Percentiles rank a stretch among this genome's conserved stretches.
Evolutionary conservation across 805 yeast species (phyloP).

Genomic region (Ogataea glucozyma): DNA sequence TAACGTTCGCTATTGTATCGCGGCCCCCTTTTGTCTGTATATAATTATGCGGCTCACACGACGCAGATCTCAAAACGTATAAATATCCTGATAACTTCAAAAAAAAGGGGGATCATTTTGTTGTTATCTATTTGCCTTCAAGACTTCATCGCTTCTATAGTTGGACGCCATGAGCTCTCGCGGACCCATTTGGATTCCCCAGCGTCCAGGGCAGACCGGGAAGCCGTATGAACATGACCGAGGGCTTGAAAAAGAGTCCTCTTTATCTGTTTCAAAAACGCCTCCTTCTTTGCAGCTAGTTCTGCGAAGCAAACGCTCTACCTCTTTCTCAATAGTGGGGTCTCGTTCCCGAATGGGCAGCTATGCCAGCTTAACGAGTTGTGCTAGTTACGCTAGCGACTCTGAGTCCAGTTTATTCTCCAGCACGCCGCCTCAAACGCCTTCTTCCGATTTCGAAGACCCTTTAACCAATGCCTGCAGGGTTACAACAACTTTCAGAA

Average conservation of each 20-base stretch:
- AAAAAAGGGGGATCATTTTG: not conserved
- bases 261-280: not conserved
- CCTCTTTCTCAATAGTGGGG: not conserved
- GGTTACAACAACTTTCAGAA: no score
- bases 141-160: no score
- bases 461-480: not conserved
- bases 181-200: no score
- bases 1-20: constrained; percentile 1
- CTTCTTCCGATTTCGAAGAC: constrained; percentile 1
- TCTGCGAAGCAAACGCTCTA: constrained; percentile 6
- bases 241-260: no score
- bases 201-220: no score
- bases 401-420: constrained; percentile 2
- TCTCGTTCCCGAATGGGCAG: constrained; percentile 1
- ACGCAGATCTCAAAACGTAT: not conserved
- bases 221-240: no score
- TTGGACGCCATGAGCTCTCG: no score
- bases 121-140: not conserved
- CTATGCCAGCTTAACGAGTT: not conserved
- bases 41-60: constrained; percentile 1
- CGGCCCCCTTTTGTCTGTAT: no score
- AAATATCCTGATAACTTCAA: constrained; percentile 1
- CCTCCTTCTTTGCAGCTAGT: constrained; percentile 2
- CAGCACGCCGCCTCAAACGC: not conserved
- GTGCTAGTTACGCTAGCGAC: not conserved